Conservation (phyloP, 139 green algal species). For the Coelastrella sp. region DNA sequence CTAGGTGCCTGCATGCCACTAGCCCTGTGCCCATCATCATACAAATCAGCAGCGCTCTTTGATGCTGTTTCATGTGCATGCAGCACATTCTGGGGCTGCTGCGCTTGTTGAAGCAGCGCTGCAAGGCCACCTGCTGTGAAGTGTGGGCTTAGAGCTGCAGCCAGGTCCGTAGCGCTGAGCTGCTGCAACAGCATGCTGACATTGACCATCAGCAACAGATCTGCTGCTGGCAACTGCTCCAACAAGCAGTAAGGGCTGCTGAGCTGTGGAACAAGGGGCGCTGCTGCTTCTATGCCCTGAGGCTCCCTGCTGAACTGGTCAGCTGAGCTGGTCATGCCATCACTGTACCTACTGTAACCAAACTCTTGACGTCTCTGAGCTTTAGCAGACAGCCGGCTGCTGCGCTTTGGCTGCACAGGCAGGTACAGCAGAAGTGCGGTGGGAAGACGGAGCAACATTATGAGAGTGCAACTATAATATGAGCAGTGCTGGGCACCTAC, state of each 20-base stretch:
- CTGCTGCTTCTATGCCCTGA: not conserved
- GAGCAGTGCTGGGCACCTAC: no score
- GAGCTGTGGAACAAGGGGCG: not conserved
- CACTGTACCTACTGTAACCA: conserved; percentile 11
- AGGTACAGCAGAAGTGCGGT: not conserved
- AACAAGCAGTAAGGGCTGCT: conserved; percentile 29
- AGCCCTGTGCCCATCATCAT: not conserved
- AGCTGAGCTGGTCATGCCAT: not conserved
- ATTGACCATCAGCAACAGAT: conserved; percentile 30
- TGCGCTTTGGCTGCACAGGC: conserved; percentile 33
- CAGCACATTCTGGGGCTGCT: not conserved
- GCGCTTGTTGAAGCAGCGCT: not conserved
- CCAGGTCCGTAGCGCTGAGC: not conserved
- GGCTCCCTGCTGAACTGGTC: not conserved
- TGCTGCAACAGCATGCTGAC: conserved; percentile 16
- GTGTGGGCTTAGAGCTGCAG: not conserved
- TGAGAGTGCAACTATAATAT: no score
- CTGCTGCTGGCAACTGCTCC: conserved; percentile 25
- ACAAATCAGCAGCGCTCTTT: not conserved
- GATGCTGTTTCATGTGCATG: not conserved
- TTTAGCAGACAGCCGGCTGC: conserved; percentile 41
- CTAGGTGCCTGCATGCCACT: not conserved
- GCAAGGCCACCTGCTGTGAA: not conserved
- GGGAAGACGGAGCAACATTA: no score
- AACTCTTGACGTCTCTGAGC: not conserved